Conservation (phyloP, 2,329 filamentous ascomycete species). For the Epichloe gansuensis region DNA sequence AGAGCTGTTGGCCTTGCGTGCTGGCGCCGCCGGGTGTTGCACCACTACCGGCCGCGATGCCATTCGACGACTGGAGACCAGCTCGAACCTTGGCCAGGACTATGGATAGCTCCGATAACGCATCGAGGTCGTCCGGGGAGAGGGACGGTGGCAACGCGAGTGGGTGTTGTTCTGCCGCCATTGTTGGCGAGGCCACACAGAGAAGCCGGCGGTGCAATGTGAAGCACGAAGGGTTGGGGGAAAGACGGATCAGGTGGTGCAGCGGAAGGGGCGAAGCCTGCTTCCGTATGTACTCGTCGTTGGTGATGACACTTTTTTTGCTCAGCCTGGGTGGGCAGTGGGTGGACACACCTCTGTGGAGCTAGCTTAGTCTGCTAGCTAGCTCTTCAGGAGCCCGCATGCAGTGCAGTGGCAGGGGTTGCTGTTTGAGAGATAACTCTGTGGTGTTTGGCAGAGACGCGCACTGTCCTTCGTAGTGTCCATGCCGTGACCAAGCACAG, state of each 20-base stretch:
- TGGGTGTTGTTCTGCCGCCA: constrained; percentile 26
- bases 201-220: background rate
- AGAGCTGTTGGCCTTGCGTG: constrained; percentile 25
- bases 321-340: no score
- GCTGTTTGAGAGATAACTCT: no score
- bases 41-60: constrained; percentile 26
- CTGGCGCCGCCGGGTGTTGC: constrained; percentile 23
- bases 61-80: constrained; percentile 28
- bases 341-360: no score
- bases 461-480: background rate
- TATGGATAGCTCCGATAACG: constrained; percentile 67
- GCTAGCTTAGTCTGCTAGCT: no score
- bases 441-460: background rate
- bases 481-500: background rate
- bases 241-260: background rate
- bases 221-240: background rate
- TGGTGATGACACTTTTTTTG: no score
- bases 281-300: no score
- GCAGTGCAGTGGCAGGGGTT: no score
- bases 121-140: constrained; percentile 71
- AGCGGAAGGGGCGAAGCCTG: background rate
- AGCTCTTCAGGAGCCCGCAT: no score
- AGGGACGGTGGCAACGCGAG: constrained; percentile 50
- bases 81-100: constrained; percentile 62
- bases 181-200: constrained; percentile 4